These are phyloP conservation scores for Austroboletus novae-zelandiae DNA, from an alignment of 1,284 basidiomycete species.

Conservation along the genomic window DNA sequence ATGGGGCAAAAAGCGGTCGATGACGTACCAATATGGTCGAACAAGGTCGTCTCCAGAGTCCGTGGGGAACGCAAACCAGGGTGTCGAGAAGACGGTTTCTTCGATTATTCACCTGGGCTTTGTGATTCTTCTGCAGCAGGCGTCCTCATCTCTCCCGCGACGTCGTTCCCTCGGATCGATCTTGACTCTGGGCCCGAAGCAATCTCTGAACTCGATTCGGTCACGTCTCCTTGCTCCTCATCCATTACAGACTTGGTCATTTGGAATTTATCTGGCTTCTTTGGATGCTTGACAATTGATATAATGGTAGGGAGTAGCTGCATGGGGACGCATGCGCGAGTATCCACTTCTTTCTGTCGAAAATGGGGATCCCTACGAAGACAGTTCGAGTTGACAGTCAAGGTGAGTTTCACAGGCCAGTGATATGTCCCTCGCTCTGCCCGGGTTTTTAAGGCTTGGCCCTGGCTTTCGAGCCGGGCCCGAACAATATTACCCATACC, in stretches of 20 bases:
- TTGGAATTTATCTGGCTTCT: constrained; percentile 21
- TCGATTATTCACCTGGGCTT: constrained; percentile 12
- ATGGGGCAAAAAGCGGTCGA: background rate
- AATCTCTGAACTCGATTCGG: constrained; percentile 7
- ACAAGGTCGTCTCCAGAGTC: constrained; percentile 86
- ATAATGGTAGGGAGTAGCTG: constrained; percentile 93
- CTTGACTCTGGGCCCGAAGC: constrained; percentile 17
- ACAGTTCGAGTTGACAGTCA: no score
- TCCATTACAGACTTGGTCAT: background rate
- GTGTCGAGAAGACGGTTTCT: constrained; percentile 19
- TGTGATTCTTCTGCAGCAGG: constrained; percentile 8
- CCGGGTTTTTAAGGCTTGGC: no score
- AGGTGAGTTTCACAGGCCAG: no score
- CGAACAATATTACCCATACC: no score
- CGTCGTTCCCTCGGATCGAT: constrained; percentile 21
- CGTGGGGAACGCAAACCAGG: constrained; percentile 58
- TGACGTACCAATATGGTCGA: constrained; percentile 84
- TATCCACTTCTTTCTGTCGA: constrained; percentile 86
- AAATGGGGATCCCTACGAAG: constrained; percentile 80
- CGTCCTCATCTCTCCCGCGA: constrained; percentile 16
- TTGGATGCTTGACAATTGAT: constrained; percentile 47
- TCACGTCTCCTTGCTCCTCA: constrained; percentile 1
- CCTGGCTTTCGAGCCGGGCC: no score
- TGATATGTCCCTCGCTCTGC: no score
- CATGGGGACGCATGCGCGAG: constrained; percentile 88